Percentiles rank a stretch among this genome's conserved stretches.
phyloP scores from a whole-genome alignment of 148 eudicot genomes.

The Persicaria maculosa region DNA sequence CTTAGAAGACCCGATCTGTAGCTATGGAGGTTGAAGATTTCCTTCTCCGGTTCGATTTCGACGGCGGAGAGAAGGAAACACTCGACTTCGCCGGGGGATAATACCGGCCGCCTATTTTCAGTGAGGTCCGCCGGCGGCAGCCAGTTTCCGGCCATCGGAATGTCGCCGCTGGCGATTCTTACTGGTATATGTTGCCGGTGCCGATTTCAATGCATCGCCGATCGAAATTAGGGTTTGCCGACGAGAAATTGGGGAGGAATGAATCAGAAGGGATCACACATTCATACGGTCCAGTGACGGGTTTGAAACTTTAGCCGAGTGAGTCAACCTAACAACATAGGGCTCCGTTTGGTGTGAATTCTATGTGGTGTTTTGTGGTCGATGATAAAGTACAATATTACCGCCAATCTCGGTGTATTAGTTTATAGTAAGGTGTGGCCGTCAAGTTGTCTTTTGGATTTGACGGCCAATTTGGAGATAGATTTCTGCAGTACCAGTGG shows the following conservation, averaged over 20 bases:
- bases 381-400: too few relatives aligned
- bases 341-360: too few relatives aligned
- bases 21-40: constrained; percentile 31
- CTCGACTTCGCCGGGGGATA: constrained; percentile 54
- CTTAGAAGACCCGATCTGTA: constrained; percentile 54
- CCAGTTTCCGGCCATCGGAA: constrained; percentile 43
- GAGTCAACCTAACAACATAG: background rate
- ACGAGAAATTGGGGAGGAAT: background rate
- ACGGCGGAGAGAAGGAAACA: constrained; percentile 54
- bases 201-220: background rate
- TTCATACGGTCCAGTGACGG: background rate
- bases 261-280: background rate
- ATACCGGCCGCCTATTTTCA: constrained; percentile 49
- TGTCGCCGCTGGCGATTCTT: background rate
- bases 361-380: too few relatives aligned
- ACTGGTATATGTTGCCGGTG: background rate
- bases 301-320: background rate
- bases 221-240: background rate
- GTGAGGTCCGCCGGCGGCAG: constrained; percentile 60
- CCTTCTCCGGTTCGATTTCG: constrained; percentile 44
- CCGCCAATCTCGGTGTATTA: too few relatives aligned
- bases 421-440: too few relatives aligned
- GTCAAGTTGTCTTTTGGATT: too few relatives aligned
- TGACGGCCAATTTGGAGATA: too few relatives aligned
- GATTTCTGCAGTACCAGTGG: too few relatives aligned